Percentiles rank a stretch among this genome's conserved stretches.
phyloP scores from a whole-genome alignment of 106 monocot species.

The Dendrobium chrysotoxum region DNA sequence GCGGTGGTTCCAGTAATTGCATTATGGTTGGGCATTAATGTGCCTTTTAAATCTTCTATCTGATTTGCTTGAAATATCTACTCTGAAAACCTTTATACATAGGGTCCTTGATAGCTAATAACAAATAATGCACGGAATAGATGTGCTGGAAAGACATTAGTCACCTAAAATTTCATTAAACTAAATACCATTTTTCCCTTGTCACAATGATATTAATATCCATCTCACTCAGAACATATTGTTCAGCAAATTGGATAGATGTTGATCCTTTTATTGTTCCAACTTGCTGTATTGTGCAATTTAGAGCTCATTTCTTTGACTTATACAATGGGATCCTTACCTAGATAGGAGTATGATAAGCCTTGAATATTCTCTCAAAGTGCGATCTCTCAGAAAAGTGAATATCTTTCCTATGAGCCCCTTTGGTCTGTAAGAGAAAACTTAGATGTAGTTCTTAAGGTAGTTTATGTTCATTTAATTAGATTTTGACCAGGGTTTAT shows the following conservation, averaged over 20 bases:
- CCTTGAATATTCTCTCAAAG: too few relatives aligned
- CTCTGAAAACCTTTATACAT: not conserved
- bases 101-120: not conserved
- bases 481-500: too few relatives aligned
- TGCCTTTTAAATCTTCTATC: not conserved
- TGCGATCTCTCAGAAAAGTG: too few relatives aligned
- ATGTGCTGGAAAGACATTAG: not conserved
- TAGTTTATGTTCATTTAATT: too few relatives aligned
- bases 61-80: not conserved
- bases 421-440: too few relatives aligned
- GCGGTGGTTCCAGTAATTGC: not conserved
- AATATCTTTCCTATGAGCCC: too few relatives aligned
- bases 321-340: too few relatives aligned
- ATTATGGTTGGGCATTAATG: not conserved
- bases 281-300: not conserved
- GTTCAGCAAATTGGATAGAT: not conserved
- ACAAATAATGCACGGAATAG: not conserved
- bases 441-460: too few relatives aligned
- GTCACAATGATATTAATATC: not conserved
- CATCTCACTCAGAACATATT: not conserved
- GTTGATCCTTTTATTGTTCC: not conserved
- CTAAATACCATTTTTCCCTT: not conserved
- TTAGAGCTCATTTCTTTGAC: too few relatives aligned
- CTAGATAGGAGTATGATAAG: too few relatives aligned
- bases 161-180: not conserved